Evolutionary conservation across 345 rosid species (phyloP).

Genomic region (Eucalyptus curtisii): DNA sequence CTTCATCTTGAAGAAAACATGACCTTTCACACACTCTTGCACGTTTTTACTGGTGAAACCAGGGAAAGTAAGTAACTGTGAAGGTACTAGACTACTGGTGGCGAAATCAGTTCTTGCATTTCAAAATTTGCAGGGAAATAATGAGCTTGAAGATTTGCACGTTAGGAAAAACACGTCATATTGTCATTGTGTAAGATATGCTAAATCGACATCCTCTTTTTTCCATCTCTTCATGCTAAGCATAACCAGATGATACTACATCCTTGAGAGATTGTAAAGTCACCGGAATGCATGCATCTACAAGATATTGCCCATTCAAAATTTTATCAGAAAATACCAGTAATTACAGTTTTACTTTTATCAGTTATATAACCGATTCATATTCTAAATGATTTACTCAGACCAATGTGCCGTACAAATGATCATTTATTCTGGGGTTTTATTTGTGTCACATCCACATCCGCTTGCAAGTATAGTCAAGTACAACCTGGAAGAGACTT

Average conservation of each 20-base stretch:
- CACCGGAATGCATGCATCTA: neutral
- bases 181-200: neutral
- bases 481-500: conserved; percentile 42
- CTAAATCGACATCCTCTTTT: neutral
- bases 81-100: neutral
- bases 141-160: neutral
- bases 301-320: neutral
- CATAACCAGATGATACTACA: neutral
- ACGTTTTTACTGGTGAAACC: neutral
- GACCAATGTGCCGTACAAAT: neutral
- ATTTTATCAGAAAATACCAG: neutral
- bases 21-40: neutral
- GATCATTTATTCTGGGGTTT: neutral
- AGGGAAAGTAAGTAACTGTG: neutral
- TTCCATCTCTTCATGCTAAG: neutral
- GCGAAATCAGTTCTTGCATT: neutral
- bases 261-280: neutral
- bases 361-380: neutral
- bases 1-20: neutral
- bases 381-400: neutral
- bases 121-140: neutral
- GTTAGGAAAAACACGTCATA: neutral
- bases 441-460: conserved; percentile 1
- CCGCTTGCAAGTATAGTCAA: conserved; percentile 58
- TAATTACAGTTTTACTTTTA: neutral